phyloP scores from a whole-genome alignment of 768 basidiomycete species.

The Boletales sp. region DNA sequence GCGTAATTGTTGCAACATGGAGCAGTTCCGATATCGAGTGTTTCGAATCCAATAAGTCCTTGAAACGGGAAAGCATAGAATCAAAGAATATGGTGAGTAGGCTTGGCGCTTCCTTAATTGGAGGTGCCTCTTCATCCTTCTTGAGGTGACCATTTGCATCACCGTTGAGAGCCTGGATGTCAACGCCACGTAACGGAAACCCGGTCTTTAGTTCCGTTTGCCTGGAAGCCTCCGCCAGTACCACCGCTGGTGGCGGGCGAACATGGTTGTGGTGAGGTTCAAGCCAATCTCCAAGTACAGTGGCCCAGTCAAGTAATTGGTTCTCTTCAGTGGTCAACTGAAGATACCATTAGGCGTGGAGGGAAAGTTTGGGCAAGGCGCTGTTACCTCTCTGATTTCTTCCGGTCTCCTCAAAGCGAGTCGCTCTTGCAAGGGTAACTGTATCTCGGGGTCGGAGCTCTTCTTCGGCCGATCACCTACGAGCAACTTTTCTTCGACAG shows the following conservation, averaged over 20 bases:
- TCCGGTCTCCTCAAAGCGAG: conserved; percentile 47
- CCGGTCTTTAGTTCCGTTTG: conserved; percentile 69
- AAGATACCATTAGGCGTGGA: conserved; percentile 4
- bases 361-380: neutral
- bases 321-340: conserved; percentile 69
- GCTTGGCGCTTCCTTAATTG: conserved; percentile 59
- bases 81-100: conserved; percentile 59
- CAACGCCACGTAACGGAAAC: conserved; percentile 61
- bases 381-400: conserved; percentile 51
- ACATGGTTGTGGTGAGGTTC: conserved; percentile 71
- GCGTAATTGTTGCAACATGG: conserved; percentile 68
- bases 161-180: conserved; percentile 34
- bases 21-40: conserved; percentile 53
- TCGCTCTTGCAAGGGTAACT: conserved; percentile 55
- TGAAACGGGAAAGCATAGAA: conserved; percentile 51
- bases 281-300: conserved; percentile 68
- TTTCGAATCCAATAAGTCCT: conserved; percentile 36
- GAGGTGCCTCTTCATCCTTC: conserved; percentile 70
- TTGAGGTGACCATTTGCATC: conserved; percentile 45
- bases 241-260: conserved; percentile 66
- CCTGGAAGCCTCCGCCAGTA: conserved; percentile 73
- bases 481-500: conserved; percentile 75
- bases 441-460: conserved; percentile 45
- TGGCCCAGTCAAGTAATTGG: conserved; percentile 55
- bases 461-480: conserved; percentile 79